These are phyloP conservation scores for Arthrobotrys megalospora DNA, from an alignment of 2,329 filamentous ascomycete genomes.

Conservation along the genomic window DNA sequence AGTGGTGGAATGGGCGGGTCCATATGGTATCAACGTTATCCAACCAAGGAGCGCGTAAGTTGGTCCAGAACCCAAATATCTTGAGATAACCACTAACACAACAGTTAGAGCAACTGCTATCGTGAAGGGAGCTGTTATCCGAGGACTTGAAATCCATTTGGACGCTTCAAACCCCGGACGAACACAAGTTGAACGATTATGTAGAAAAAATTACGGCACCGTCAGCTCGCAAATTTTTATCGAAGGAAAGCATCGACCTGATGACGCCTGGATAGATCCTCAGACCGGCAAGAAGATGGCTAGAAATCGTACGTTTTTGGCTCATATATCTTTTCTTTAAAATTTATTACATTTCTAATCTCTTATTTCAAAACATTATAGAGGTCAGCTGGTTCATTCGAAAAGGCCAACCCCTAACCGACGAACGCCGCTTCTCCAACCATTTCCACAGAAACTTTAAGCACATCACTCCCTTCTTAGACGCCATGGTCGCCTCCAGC, in stretches of 20 bases:
- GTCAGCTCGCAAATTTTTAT: slow-evolving; percentile 60
- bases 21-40: slow-evolving; percentile 52
- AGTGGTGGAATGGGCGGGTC: slow-evolving; percentile 58
- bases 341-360: slow-evolving; percentile 15
- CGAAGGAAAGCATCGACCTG: slow-evolving; percentile 47
- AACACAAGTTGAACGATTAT: slow-evolving; percentile 56
- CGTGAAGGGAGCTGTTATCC: slow-evolving; percentile 56
- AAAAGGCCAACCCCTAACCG: slow-evolving; percentile 58
- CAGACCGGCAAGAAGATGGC: slow-evolving; percentile 59
- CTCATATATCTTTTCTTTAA: background rate
- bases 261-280: slow-evolving; percentile 59
- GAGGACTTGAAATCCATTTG: slow-evolving; percentile 56
- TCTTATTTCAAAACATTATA: background rate
- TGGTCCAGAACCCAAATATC: background rate
- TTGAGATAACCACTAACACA: slow-evolving; percentile 10
- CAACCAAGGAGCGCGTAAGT: slow-evolving; percentile 59
- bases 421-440: slow-evolving; percentile 60
- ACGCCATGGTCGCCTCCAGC: slow-evolving; percentile 60
- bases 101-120: slow-evolving; percentile 47
- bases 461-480: slow-evolving; percentile 53
- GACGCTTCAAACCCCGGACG: slow-evolving; percentile 53
- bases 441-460: slow-evolving; percentile 60
- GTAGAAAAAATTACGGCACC: slow-evolving; percentile 60
- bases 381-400: slow-evolving; percentile 61
- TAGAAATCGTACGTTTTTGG: slow-evolving; percentile 45